Evolutionary conservation across 148 eudicot species (phyloP).

Genomic region (Rhododendron ferrugineum): DNA sequence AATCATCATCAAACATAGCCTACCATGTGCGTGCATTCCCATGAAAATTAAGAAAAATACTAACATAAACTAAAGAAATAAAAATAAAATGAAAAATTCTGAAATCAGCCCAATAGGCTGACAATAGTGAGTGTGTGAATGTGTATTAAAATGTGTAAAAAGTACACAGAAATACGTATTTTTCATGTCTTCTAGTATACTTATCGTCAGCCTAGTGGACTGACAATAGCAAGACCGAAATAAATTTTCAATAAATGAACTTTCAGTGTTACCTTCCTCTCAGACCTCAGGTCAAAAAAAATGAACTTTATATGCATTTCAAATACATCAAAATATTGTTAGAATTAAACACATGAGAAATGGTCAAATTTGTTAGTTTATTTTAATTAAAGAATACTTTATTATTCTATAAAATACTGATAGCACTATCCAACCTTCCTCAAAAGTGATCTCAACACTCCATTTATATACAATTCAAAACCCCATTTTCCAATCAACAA

Average conservation of each 20-base stretch:
- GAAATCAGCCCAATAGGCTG: no score
- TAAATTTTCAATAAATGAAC: neutral
- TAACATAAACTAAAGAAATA: no score
- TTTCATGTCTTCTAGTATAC: no score
- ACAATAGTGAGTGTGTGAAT: no score
- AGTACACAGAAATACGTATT: no score
- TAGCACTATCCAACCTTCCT: neutral
- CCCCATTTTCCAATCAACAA: neutral
- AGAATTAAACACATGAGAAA: neutral
- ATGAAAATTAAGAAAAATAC: neutral
- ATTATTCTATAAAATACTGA: neutral
- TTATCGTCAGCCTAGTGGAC: no score
- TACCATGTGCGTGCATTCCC: neutral
- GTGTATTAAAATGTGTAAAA: no score
- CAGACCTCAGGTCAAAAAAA: neutral
- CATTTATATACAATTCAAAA: constrained; percentile 6
- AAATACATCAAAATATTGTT: no score
- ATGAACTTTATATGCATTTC: neutral
- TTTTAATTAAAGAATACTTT: neutral
- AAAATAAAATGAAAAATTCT: no score
- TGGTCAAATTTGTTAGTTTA: neutral
- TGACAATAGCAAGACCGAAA: no score
- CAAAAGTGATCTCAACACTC: neutral
- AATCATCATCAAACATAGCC: neutral
- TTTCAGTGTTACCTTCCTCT: neutral